A percentile compares a stretch with the other conserved stretches of the same genome.
phyloP scores from a whole-genome alignment of 768 basidiomycete species.

The Collybia sp. region DNA sequence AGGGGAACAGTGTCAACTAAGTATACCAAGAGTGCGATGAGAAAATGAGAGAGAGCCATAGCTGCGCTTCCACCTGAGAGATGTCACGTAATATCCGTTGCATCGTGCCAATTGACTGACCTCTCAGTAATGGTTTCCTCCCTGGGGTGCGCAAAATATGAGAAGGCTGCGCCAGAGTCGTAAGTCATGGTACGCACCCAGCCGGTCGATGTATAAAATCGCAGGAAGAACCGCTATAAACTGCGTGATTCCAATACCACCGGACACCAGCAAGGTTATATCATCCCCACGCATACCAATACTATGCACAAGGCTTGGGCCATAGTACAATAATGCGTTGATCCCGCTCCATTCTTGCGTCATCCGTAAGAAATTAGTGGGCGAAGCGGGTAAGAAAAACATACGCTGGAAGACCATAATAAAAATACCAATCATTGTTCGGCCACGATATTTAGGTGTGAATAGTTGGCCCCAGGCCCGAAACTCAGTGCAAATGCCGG shows the following conservation, averaged over 20 bases:
- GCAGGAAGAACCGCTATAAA: slow-evolving; percentile 72
- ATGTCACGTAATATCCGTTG: background rate
- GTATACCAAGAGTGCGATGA: slow-evolving; percentile 59
- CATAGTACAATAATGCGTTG: slow-evolving; percentile 81
- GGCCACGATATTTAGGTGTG: slow-evolving; percentile 42
- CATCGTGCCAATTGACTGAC: slow-evolving; percentile 11
- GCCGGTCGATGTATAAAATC: slow-evolving; percentile 63
- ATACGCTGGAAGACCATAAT: slow-evolving; percentile 84
- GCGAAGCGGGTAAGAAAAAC: slow-evolving; percentile 14
- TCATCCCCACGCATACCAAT: slow-evolving; percentile 61
- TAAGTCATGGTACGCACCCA: slow-evolving; percentile 34
- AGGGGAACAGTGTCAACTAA: background rate
- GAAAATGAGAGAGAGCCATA: slow-evolving; percentile 63
- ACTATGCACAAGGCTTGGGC: slow-evolving; percentile 62
- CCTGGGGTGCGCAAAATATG: slow-evolving; percentile 29
- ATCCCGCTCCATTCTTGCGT: slow-evolving; percentile 85
- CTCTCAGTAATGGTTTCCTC: slow-evolving; percentile 59
- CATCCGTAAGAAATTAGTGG: background rate
- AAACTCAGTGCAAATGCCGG: slow-evolving; percentile 26
- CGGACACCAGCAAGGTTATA: slow-evolving; percentile 62
- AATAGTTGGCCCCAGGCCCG: slow-evolving; percentile 56
- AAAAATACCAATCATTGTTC: slow-evolving; percentile 66
- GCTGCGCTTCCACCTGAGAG: slow-evolving; percentile 49
- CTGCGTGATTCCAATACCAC: slow-evolving; percentile 77
- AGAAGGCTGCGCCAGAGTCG: background rate